Percentiles rank a stretch among this genome's conserved stretches.
Conservation (phyloP, 192 early-diverging fungal species). For the Piromyces sp. region DNA sequence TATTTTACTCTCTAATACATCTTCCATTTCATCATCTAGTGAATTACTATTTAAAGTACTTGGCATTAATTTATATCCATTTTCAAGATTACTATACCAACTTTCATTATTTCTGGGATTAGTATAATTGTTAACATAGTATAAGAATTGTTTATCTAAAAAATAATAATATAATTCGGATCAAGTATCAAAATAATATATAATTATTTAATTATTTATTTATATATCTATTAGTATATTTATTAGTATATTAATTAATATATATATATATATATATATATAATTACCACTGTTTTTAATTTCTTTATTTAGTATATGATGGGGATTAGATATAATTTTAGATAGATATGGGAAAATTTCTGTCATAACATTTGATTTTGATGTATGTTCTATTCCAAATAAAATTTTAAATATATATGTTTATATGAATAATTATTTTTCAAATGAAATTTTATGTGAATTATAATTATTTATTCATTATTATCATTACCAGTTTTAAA, state of each 20-base stretch:
- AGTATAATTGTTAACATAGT: not conserved
- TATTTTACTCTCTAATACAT: not conserved
- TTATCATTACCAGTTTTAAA: not conserved
- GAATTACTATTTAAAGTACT: not conserved
- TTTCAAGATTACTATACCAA: not conserved
- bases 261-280: no score
- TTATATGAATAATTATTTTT: no score
- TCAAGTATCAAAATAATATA: no score
- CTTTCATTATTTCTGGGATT: not conserved
- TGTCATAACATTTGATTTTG: not conserved
- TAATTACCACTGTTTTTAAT: not conserved
- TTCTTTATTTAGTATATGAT: not conserved
- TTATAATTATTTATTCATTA: no score
- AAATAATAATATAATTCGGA: no score
- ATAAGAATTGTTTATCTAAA: not conserved
- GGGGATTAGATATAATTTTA: not conserved
- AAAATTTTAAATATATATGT: no score
- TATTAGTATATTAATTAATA: not conserved
- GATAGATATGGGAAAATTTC: not conserved
- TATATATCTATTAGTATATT: no score
- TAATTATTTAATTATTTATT: no score
- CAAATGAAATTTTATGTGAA: no score
- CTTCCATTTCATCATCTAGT: not conserved
- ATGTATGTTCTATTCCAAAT: not conserved
- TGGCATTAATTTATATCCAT: not conserved